Conservation (phyloP, 2,329 filamentous ascomycete genomes). For the Rugonectria rugulosa region DNA sequence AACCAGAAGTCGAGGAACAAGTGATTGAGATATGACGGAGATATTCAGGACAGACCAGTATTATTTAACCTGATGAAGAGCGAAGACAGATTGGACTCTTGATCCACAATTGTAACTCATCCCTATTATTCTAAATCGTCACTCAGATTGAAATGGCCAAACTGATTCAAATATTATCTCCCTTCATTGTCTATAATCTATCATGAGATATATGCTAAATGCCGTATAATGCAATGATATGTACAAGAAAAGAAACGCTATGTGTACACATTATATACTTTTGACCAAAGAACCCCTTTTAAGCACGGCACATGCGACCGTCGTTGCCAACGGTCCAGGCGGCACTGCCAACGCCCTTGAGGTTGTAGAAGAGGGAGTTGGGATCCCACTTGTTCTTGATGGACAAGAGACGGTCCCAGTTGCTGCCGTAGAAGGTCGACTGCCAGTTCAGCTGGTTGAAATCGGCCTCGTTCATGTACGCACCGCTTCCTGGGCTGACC, state of each 20-base stretch:
- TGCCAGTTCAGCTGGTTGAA: conserved; percentile 54
- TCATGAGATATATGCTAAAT: too few relatives aligned
- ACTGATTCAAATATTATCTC: too few relatives aligned
- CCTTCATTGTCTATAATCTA: too few relatives aligned
- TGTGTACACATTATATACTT: background rate
- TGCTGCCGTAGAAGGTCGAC: conserved; percentile 54
- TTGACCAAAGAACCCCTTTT: background rate
- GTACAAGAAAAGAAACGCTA: background rate
- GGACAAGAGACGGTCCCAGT: conserved; percentile 50
- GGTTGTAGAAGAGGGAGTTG: conserved; percentile 54
- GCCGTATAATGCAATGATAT: conserved; percentile 7
- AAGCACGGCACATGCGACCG: conserved; percentile 30
- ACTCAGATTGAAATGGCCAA: too few relatives aligned
- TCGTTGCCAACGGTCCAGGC: conserved; percentile 45
- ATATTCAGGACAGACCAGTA: too few relatives aligned
- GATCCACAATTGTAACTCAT: too few relatives aligned
- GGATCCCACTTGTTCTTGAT: conserved; percentile 63
- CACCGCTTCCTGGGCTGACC: conserved; percentile 51
- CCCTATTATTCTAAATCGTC: too few relatives aligned
- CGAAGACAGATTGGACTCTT: too few relatives aligned
- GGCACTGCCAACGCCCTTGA: conserved; percentile 60
- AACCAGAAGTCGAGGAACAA: too few relatives aligned
- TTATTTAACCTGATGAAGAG: too few relatives aligned
- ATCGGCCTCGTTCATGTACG: conserved; percentile 62
- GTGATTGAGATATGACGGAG: too few relatives aligned